Evolutionary conservation across 2,329 filamentous ascomycete genomes (phyloP), one percentile per base, ranked within the genome.

Genomic region (Aureobasidium melanogenum): DNA sequence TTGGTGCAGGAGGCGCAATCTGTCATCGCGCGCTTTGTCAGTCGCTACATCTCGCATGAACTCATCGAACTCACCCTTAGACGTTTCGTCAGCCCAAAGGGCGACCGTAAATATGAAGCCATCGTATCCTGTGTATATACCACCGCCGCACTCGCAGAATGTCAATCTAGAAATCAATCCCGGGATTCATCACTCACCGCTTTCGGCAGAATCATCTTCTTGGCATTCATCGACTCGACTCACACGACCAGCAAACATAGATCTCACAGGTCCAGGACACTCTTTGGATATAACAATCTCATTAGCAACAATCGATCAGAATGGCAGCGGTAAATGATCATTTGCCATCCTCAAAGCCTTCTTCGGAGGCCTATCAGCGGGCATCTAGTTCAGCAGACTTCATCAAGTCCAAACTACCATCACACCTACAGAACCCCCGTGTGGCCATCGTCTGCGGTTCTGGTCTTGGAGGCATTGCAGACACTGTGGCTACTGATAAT

Each of bases 401-500:
- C 66, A 70, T 87, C 24, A 77, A 75, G 54, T 69, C 74, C 24
- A 73, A 73, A 50, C 69, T 86, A n/a, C 82, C 83, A 17, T 69
- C 71, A 43, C 63, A 69, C 17, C 75, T 80, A 60, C 71, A 73
- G 2, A 63, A 63, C 47, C 84, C 84, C 12, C 76, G 77, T 62
- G 78, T 87, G 63, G 85, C 83, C 41, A 84, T 88, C 61, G 80
- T 87, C 26, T 88, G 84, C 69, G 84, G 84, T 34, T 86, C 83
- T 54, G 84, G 85, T 3, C 73, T 88, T 9, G 84, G 84, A 43
- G 84, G 83, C 1, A 77, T 88, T 38, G 82, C 79, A 62, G 76
- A 82, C 61, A 82, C 80, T 3, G 78, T 86, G 48, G 74, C 83
- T 56, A 67, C 75, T 22, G 74, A 77, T 30, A 75, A 76, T 8